Percentiles rank a stretch among this genome's conserved stretches.
Evolutionary conservation across 768 basidiomycete species (phyloP).

Genomic region (Tulasnella calospora): DNA sequence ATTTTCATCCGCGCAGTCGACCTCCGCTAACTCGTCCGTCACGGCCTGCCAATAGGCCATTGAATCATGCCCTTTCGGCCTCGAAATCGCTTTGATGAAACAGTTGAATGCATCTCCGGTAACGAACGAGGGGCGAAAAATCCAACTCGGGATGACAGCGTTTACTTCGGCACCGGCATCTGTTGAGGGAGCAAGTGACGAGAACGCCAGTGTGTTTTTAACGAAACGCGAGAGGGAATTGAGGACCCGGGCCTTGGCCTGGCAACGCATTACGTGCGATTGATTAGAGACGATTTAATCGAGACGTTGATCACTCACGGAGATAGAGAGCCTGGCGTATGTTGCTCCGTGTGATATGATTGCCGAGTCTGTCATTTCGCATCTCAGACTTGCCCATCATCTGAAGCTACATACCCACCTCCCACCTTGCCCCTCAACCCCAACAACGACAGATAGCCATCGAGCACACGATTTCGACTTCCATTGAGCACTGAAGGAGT

Average conservation of each 20-base stretch:
- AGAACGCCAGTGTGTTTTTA: neutral
- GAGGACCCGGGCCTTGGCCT: neutral
- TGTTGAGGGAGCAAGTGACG: neutral
- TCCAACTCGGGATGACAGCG: constrained; percentile 51
- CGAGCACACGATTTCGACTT: constrained; percentile 62
- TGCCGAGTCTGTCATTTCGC: neutral
- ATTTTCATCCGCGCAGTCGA: constrained; percentile 3
- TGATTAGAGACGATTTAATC: neutral
- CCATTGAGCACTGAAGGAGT: constrained; percentile 62
- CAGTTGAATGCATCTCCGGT: constrained; percentile 45
- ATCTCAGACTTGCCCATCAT: neutral
- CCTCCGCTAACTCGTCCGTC: neutral
- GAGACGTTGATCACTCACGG: neutral
- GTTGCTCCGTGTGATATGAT: neutral
- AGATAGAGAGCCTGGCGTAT: neutral
- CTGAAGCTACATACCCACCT: neutral
- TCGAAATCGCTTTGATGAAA: neutral
- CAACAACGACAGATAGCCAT: constrained; percentile 76
- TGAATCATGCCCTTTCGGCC: neutral
- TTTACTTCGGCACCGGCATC: neutral
- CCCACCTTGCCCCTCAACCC: constrained; percentile 49
- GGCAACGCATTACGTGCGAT: neutral
- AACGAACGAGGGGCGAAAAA: constrained; percentile 56
- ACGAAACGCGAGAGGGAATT: neutral
- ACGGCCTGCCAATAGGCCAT: neutral